Percentiles rank a stretch among this genome's conserved stretches.
phyloP scores from a whole-genome alignment of 2,329 filamentous ascomycete species.

The Pseudonectria buxi region DNA sequence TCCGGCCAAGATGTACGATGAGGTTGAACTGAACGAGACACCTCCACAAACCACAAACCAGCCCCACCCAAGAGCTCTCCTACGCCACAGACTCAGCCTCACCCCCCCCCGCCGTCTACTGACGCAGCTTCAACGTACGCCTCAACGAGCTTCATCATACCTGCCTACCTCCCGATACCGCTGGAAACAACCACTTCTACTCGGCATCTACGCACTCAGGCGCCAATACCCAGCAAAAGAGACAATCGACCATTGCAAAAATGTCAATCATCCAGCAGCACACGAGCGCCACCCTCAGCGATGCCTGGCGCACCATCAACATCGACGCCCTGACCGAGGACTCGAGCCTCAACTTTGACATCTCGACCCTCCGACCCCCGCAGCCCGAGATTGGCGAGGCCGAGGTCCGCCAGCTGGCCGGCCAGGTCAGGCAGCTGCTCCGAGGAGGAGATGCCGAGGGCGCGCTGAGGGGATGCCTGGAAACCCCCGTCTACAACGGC shows the following conservation, averaged over 20 bases:
- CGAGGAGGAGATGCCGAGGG: constrained; percentile 83
- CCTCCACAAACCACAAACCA: neutral
- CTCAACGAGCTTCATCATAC: constrained; percentile 7
- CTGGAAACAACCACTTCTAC: constrained; percentile 10
- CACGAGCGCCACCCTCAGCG: constrained; percentile 51
- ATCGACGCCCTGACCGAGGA: constrained; percentile 88
- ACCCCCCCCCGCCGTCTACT: constrained; percentile 25
- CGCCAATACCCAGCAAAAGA: constrained; percentile 3
- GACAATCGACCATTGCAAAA: constrained; percentile 1
- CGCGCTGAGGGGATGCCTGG: constrained; percentile 74
- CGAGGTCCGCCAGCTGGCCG: constrained; percentile 70
- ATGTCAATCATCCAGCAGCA: constrained; percentile 66
- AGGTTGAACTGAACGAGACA: no score
- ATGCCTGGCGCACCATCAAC: constrained; percentile 83
- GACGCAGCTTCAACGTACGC: constrained; percentile 23
- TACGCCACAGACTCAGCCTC: constrained; percentile 18
- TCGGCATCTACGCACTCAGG: constrained; percentile 1
- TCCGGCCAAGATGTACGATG: no score
- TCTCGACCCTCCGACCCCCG: constrained; percentile 71
- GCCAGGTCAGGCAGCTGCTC: constrained; percentile 81
- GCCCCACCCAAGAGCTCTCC: constrained; percentile 9
- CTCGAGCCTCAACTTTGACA: constrained; percentile 85
- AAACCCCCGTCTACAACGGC: constrained; percentile 72
- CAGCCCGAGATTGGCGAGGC: constrained; percentile 67
- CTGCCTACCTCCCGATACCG: constrained; percentile 6